Base-by-base conservation (phyloP, 768 basidiomycete species). In the Lactarius deliciosus region DNA sequence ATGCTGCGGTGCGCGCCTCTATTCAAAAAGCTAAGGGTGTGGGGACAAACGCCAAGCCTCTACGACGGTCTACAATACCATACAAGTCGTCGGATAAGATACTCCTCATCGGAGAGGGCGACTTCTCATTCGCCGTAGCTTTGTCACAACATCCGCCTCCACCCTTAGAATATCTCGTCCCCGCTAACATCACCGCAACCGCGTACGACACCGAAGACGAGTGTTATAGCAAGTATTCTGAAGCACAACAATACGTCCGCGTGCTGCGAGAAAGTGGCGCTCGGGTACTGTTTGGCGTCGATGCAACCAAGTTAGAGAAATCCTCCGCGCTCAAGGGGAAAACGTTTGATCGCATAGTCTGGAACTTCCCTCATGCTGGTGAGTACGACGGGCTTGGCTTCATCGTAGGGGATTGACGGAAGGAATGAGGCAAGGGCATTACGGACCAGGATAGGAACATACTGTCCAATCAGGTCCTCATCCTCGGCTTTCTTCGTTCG, bases 331-430 rank as follows among this genome's bases (percentile, higher is more conserved):
- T 96, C 56, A 90, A 86, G 68, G 85, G 84, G 47, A 78, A 80
- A 68, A 83, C 77, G 63, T 91, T 90, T 84, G 89, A 94, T 76
- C 85, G 84, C 68, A 83, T 98, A 64, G 86, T 92, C 8, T 98
- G 94, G 89, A 97, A 98, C 75, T 98, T 98, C 74, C 96, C 96
- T 65, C 96, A 98, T 79, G 90, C 91, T 72, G 96, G 96, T 92
- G 72, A 57, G 61, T 22, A n/a, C 9, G 28, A 30, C 28, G 25
- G 32, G 10, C 41, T 57, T 57, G 28, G 66, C 7, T 38, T 36
- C 2, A 15, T 58, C 53, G 3, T 30, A 41, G 36, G 40, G 7
- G 22, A 53, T 58, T 64, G 28, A 61, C 57, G 66, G 66, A 28
- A 73, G 58, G 25, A 64, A 28, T n/a, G 60, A 92, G 91, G 91